Evolutionary conservation across 345 rosid species (phyloP).

Genomic region (Euphorbia peplus): DNA sequence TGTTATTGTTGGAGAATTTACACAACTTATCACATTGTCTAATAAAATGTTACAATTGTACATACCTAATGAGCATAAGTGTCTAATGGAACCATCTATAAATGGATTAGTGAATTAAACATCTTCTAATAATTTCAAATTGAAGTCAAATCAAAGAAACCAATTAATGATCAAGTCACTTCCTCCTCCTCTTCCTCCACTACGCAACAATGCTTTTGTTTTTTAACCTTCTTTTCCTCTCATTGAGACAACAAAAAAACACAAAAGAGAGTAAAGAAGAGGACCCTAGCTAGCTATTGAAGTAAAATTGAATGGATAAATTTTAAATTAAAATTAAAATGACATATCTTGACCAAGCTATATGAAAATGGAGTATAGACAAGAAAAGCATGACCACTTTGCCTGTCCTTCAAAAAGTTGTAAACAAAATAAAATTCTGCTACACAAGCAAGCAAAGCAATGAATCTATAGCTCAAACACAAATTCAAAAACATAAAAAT

Average conservation of each 20-base stretch:
- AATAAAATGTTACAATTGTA: no score
- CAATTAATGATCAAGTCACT: conserved; percentile 2
- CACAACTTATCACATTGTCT: no score
- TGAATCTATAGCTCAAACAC: conserved; percentile 7
- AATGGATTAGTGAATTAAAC: neutral
- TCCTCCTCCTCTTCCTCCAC: neutral
- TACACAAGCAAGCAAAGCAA: neutral
- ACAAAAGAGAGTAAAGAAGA: neutral
- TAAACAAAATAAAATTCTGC: conserved; percentile 2
- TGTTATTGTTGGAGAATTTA: no score
- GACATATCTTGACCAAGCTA: conserved; percentile 18
- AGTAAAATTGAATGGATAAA: conserved; percentile 3
- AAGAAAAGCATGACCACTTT: conserved; percentile 33
- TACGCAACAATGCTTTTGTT: neutral
- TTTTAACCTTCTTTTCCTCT: neutral
- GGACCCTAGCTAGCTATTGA: neutral
- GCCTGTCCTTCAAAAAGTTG: conserved; percentile 22
- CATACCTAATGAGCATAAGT: no score
- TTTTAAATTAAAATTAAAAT: neutral
- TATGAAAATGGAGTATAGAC: conserved; percentile 19
- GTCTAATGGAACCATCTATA: no score
- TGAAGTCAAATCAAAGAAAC: conserved; percentile 8
- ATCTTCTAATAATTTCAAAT: neutral
- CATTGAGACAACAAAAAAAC: neutral
- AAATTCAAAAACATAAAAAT: neutral